A percentile compares a stretch with the other conserved stretches of the same genome.
phyloP scores from a whole-genome alignment of 2,329 filamentous ascomycete species.

The Trichoderma lentiforme region DNA sequence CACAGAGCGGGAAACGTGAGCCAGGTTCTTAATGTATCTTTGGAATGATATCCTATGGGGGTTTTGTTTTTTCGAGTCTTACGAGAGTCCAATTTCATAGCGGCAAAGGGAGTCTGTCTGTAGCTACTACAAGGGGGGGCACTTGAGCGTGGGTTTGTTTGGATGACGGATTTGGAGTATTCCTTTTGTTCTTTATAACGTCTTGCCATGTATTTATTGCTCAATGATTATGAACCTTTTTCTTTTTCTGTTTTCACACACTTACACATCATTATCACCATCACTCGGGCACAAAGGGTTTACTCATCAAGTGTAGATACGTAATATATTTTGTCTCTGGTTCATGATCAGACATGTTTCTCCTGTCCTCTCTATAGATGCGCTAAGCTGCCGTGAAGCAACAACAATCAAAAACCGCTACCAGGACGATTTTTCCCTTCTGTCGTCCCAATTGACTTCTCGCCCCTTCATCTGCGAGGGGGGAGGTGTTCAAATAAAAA shows the following conservation, averaged over 20 bases:
- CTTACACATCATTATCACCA: not conserved
- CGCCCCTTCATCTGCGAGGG: not conserved
- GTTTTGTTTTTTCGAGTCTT: not conserved
- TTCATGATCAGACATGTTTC: conserved; percentile 1
- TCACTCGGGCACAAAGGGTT: not conserved
- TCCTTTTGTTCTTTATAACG: not conserved
- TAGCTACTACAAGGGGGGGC: not conserved
- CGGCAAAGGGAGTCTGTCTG: not conserved
- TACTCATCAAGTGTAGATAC: not conserved
- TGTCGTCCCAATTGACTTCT: not conserved
- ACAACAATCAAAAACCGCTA: conserved; percentile 21
- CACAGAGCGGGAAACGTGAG: not conserved
- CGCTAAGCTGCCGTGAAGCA: conserved; percentile 23
- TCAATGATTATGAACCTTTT: not conserved
- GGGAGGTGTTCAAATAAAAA: not conserved
- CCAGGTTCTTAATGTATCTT: conserved; percentile 1
- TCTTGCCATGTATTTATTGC: not conserved
- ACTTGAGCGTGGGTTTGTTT: not conserved
- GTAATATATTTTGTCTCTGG: conserved; percentile 17
- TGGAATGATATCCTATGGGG: not conserved
- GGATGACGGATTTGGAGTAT: not conserved
- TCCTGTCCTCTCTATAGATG: conserved; percentile 16
- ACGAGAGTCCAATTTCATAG: not conserved
- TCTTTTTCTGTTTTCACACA: not conserved
- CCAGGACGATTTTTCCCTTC: conserved; percentile 7